phyloP scores from a whole-genome alignment of 2,329 filamentous ascomycete species.

The Nemania sp. region DNA sequence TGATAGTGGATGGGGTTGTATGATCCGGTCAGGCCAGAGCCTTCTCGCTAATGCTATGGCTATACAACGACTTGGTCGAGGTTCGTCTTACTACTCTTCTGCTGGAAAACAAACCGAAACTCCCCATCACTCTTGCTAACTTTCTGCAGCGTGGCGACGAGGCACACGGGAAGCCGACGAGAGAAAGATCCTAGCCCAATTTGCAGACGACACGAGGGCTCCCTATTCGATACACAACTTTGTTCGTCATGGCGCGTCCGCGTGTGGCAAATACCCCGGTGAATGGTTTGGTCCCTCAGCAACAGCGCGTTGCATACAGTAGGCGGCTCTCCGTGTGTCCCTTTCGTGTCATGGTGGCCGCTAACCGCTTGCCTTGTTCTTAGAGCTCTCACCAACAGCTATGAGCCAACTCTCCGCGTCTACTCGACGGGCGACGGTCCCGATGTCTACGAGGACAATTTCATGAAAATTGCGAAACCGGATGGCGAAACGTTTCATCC shows the following conservation, averaged over 20 bases:
- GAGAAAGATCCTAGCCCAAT: slow-evolving; percentile 78
- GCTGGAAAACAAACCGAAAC: background rate
- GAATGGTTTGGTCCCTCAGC: slow-evolving; percentile 99
- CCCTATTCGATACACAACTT: slow-evolving; percentile 97
- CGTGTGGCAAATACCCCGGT: slow-evolving; percentile 93
- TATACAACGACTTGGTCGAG: slow-evolving; percentile 80
- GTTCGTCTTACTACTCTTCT: slow-evolving; percentile 58
- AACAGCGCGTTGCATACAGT: slow-evolving; percentile 94
- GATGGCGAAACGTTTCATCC: slow-evolving; percentile 77
- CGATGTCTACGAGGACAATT: slow-evolving; percentile 92
- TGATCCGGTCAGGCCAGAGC: slow-evolving; percentile 97
- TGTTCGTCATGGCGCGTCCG: slow-evolving; percentile 84
- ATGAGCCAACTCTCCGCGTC: slow-evolving; percentile 76
- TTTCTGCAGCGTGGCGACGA: slow-evolving; percentile 77
- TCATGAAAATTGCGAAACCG: slow-evolving; percentile 80
- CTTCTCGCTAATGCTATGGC: slow-evolving; percentile 87
- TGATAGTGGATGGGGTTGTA: slow-evolving; percentile 97
- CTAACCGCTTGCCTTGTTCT: slow-evolving; percentile 30
- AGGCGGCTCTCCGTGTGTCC: slow-evolving; percentile 52
- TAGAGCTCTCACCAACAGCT: slow-evolving; percentile 79
- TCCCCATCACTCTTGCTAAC: slow-evolving; percentile 38
- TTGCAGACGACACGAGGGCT: slow-evolving; percentile 86
- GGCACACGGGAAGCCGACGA: slow-evolving; percentile 70
- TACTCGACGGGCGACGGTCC: slow-evolving; percentile 91
- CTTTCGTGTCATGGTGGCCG: background rate